These are phyloP conservation scores for Colletotrichum lini DNA, from an alignment of 2,329 filamentous ascomycete species.

Conservation along the genomic window DNA sequence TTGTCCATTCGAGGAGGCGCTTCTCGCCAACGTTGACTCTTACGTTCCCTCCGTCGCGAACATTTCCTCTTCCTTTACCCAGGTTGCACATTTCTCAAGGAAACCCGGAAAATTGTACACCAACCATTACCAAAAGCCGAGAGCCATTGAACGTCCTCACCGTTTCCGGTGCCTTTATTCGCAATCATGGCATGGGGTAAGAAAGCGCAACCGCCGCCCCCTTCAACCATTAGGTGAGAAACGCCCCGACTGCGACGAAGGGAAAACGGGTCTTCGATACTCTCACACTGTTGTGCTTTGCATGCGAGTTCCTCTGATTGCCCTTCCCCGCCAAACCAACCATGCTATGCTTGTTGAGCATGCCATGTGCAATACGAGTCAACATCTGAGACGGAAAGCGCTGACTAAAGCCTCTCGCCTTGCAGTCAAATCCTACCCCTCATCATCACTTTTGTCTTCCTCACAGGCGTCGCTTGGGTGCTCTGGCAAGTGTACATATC, in stretches of 20 bases:
- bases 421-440: conserved; percentile 76
- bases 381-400: background rate
- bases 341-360: background rate
- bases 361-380: background rate
- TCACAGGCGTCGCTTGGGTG: conserved; percentile 73
- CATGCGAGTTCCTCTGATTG: background rate
- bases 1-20: background rate
- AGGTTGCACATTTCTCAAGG: background rate
- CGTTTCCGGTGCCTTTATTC: background rate
- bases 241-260: background rate
- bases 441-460: conserved; percentile 71
- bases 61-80: background rate
- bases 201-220: conserved; percentile 29
- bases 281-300: background rate
- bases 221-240: conserved; percentile 36
- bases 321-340: background rate
- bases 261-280: background rate
- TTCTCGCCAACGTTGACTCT: background rate
- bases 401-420: conserved; percentile 10
- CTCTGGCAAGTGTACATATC: conserved; percentile 81
- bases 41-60: background rate
- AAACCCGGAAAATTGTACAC: too few relatives aligned
- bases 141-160: background rate
- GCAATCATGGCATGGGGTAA: conserved; percentile 40
- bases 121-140: too few relatives aligned